Evolutionary conservation across 139 green algal genomes (phyloP), one percentile per base, ranked within the genome.

Genomic region (Chlamydomonas incerta): DNA sequence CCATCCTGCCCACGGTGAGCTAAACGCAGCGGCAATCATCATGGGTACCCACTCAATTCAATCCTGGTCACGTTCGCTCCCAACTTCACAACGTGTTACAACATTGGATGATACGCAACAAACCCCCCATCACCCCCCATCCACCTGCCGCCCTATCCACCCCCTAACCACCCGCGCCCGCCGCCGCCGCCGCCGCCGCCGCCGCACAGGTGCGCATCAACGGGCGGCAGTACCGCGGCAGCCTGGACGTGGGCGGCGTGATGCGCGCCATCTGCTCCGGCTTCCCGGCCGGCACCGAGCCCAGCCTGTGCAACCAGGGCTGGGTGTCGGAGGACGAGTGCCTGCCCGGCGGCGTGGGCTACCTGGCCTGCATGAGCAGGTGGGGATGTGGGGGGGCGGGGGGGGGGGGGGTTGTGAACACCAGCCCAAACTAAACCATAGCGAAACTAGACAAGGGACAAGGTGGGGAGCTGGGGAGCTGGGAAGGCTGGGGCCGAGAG

Each of bases 261-360:
- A 90, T 98, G 66, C 93, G 95, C 33, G 96, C 94, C 2, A 81
- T 99, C 23, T 99, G 97, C 90, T 91, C 96, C 4, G 96, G 89
- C 20, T 99, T 99, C 90, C 86, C 88, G 4, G 69, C 90, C 0
- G 90, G 88, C 82, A 81, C 84, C 13, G 93, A 96, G 81, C 96
- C 96, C 0, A 17, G 67, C 6, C 87, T 96, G 33, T 99, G 96
- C 92, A 93, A 92, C 74, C 87, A 90, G 50, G 76, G 52, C 15
- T 90, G 71, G 74, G 84, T 96, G 31, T 82, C 76, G 18, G 90
- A 96, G 8, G 90, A 97, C 72, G 93, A 93, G 83, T 98, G 96
- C 90, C 69, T 81, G 66, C 65, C 80, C 26, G 91, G 92, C 29
- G 88, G 84, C 24, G 85, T 87, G 29, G 94, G 94, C n/a, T 92